These are phyloP conservation scores for Turritis glabra DNA, from an alignment of 345 rosid genomes.

Conservation along the genomic window DNA sequence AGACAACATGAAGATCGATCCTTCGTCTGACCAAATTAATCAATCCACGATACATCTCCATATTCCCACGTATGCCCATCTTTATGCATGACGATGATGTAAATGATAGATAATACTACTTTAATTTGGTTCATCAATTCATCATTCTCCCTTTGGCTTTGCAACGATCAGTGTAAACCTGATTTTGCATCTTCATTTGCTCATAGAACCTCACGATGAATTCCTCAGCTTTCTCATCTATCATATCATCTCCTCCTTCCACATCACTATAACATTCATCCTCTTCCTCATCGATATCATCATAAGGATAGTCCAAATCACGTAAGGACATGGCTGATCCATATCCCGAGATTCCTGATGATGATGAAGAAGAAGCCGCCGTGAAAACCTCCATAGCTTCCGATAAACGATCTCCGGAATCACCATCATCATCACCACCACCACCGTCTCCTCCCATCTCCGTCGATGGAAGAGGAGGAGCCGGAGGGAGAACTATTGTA, in stretches of 20 bases:
- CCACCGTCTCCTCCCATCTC: not conserved
- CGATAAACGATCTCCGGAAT: constrained; percentile 10
- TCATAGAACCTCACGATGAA: constrained; percentile 61
- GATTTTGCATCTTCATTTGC: constrained; percentile 57
- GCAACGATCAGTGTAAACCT: constrained; percentile 28
- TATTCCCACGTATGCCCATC: not conserved
- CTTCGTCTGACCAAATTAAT: not conserved
- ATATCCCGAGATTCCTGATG: constrained; percentile 41
- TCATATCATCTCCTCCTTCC: constrained; percentile 58
- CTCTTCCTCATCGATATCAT: constrained; percentile 28
- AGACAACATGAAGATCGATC: constrained; percentile 14
- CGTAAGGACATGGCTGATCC: constrained; percentile 52
- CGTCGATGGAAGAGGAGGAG: not conserved
- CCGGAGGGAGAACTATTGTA: constrained; percentile 43
- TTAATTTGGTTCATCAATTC: not conserved
- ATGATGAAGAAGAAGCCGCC: constrained; percentile 31
- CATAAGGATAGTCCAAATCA: constrained; percentile 19
- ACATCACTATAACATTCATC: constrained; percentile 25
- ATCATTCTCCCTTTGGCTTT: constrained; percentile 24
- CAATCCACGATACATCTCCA: too few relatives aligned
- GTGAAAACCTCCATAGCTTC: constrained; percentile 34
- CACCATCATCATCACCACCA: not conserved
- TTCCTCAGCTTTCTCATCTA: constrained; percentile 72
- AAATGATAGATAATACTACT: not conserved
- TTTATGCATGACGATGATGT: constrained; percentile 8